A percentile compares a stretch with the other conserved stretches of the same genome.
Conservation (phyloP, 495 filamentous ascomycete genomes). For the Cercophora newfieldiana region DNA sequence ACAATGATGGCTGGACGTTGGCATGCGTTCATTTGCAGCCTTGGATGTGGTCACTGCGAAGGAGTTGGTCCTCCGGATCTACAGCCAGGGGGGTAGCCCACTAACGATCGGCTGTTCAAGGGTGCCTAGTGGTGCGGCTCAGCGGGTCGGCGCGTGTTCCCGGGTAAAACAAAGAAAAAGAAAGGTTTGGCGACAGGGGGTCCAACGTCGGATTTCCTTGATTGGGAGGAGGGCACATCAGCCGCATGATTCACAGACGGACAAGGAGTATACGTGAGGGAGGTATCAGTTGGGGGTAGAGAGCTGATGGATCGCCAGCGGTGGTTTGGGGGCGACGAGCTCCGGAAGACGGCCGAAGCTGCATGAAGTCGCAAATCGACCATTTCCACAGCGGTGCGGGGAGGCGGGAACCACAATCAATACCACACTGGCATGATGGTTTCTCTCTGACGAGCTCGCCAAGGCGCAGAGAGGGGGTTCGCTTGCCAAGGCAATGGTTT, state of each 20-base stretch:
- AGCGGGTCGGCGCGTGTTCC: background rate
- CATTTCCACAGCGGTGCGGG: background rate
- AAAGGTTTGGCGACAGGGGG: background rate
- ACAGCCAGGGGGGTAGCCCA: background rate
- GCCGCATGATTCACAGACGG: constrained; percentile 8
- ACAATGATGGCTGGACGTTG: background rate
- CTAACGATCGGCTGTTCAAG: background rate
- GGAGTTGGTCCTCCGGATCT: constrained; percentile 2
- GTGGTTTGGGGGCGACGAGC: background rate
- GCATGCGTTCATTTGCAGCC: background rate
- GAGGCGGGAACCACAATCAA: background rate
- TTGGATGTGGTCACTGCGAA: background rate
- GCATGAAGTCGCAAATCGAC: background rate
- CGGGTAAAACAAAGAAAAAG: background rate
- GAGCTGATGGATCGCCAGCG: background rate
- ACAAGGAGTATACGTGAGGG: background rate
- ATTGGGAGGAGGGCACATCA: background rate
- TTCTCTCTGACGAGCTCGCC: background rate
- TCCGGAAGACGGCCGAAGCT: background rate
- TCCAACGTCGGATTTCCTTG: background rate
- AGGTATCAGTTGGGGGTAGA: background rate
- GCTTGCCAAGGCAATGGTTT: constrained; percentile 1
- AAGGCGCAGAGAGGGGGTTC: background rate
- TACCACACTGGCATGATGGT: background rate
- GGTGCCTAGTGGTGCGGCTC: constrained; percentile 4